A percentile compares a stretch with the other conserved stretches of the same genome.
Evolutionary conservation across 768 basidiomycete genomes (phyloP).

Genomic region (Trametes cubensis): DNA sequence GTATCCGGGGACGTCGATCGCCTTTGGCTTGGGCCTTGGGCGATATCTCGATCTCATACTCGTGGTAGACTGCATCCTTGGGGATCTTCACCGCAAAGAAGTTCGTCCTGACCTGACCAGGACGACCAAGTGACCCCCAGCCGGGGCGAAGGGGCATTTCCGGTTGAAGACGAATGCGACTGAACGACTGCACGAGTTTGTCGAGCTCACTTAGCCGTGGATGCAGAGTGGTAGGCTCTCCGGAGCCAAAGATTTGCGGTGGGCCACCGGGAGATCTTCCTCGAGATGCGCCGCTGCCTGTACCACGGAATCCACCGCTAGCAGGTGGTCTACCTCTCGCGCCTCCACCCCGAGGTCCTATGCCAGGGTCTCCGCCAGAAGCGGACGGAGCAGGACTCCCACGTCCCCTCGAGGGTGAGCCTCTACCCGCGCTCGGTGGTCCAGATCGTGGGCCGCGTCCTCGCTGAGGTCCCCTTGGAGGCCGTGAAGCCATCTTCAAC

Average conservation of each 20-base stretch:
- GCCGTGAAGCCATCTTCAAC: not conserved
- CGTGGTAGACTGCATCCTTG: constrained; percentile 48
- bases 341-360: not conserved
- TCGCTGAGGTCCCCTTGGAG: not conserved
- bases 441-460: constrained; percentile 13
- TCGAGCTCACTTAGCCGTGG: constrained; percentile 17
- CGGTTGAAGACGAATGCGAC: constrained; percentile 30
- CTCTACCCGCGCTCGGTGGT: not conserved
- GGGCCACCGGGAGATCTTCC: constrained; percentile 20
- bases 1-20: constrained; percentile 50
- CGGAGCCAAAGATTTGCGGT: constrained; percentile 20
- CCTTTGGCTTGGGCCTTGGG: constrained; percentile 49
- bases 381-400: constrained; percentile 13
- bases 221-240: constrained; percentile 12
- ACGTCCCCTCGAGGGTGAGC: constrained; percentile 10
- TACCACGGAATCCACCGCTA: not conserved
- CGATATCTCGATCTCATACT: constrained; percentile 56
- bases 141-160: constrained; percentile 55
- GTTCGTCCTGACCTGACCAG: constrained; percentile 59
- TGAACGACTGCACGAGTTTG: constrained; percentile 35
- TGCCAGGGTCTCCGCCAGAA: not conserved
- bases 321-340: constrained; percentile 1
- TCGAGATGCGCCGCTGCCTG: constrained; percentile 11
- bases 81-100: constrained; percentile 60
- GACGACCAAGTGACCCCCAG: constrained; percentile 53